Evolutionary conservation across 2,329 filamentous ascomycete species (phyloP).

Genomic region (Fusarium zealandicum): DNA sequence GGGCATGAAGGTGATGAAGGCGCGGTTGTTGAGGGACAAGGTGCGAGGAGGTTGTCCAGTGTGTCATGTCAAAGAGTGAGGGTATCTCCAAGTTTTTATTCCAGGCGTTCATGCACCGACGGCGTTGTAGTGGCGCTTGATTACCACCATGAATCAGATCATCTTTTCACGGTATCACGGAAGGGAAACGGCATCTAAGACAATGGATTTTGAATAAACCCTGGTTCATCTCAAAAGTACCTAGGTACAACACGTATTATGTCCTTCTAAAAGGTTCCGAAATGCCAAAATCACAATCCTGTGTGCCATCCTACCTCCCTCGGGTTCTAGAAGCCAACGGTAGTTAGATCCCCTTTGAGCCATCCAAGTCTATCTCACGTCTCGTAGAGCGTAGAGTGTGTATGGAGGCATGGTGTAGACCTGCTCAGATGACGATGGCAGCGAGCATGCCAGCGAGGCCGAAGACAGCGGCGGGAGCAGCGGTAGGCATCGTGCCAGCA

Average conservation of each 20-base stretch:
- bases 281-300: slow-evolving; percentile 36
- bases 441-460: slow-evolving; percentile 40
- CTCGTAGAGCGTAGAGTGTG: slow-evolving; percentile 19
- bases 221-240: slow-evolving; percentile 35
- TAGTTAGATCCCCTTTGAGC: slow-evolving; percentile 14
- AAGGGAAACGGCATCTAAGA: background rate
- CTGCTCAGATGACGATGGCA: slow-evolving; percentile 39
- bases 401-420: slow-evolving; percentile 15
- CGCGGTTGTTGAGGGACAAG: slow-evolving; percentile 76
- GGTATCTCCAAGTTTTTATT: slow-evolving; percentile 16
- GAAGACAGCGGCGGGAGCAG: slow-evolving; percentile 34
- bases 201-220: slow-evolving; percentile 12
- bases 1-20: slow-evolving; percentile 86
- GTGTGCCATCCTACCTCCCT: slow-evolving; percentile 31
- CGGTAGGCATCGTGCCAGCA: slow-evolving; percentile 38
- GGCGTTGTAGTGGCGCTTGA: slow-evolving; percentile 23
- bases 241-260: slow-evolving; percentile 41
- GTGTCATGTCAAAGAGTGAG: slow-evolving; percentile 50
- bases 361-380: slow-evolving; percentile 28
- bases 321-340: slow-evolving; percentile 21
- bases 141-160: slow-evolving; percentile 9
- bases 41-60: slow-evolving; percentile 71
- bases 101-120: slow-evolving; percentile 13
- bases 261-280: slow-evolving; percentile 27
- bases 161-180: slow-evolving; percentile 1